phyloP scores from a whole-genome alignment of 257 asterid species.

The Solanum ahanhuiri region DNA sequence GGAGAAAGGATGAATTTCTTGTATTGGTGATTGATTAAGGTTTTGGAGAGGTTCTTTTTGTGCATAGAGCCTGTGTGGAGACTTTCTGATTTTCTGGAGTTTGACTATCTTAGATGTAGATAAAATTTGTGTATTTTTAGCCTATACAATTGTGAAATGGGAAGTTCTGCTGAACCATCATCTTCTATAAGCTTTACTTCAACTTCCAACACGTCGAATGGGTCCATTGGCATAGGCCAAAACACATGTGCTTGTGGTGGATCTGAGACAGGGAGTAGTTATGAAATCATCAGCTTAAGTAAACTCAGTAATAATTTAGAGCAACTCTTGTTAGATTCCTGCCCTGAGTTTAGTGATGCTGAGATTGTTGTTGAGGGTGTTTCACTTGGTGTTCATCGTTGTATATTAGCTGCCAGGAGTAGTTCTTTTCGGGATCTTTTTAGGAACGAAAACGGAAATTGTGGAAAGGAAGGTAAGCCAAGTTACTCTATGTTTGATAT shows the following conservation, averaged over 20 bases:
- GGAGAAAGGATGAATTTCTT: neutral
- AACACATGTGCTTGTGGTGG: conserved; percentile 11
- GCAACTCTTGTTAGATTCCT: conserved; percentile 28
- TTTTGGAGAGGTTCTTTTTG: neutral
- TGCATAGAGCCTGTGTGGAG: neutral
- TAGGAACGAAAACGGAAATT: conserved; percentile 20
- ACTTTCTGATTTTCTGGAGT: neutral
- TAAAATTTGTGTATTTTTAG: neutral
- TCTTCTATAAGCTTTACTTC: conserved; percentile 56
- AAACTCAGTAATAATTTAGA: conserved; percentile 4
- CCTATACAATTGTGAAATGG: neutral
- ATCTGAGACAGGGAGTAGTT: conserved; percentile 8
- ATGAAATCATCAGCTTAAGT: neutral
- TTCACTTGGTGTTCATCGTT: conserved; percentile 44
- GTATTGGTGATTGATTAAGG: neutral
- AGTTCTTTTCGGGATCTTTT: conserved; percentile 34
- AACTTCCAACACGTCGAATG: conserved; percentile 39
- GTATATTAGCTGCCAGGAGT: conserved; percentile 65
- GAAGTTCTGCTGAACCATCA: conserved; percentile 38
- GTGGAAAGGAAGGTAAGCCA: conserved; percentile 31
- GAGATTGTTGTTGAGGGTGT: conserved; percentile 44
- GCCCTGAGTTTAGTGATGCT: conserved; percentile 40
- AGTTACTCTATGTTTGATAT: conserved; percentile 32
- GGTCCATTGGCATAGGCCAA: conserved; percentile 18
- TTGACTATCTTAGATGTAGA: neutral